A percentile compares a stretch with the other conserved stretches of the same genome.
Conservation (phyloP, 2,329 filamentous ascomycete species). For the Phyllachora maydis region DNA sequence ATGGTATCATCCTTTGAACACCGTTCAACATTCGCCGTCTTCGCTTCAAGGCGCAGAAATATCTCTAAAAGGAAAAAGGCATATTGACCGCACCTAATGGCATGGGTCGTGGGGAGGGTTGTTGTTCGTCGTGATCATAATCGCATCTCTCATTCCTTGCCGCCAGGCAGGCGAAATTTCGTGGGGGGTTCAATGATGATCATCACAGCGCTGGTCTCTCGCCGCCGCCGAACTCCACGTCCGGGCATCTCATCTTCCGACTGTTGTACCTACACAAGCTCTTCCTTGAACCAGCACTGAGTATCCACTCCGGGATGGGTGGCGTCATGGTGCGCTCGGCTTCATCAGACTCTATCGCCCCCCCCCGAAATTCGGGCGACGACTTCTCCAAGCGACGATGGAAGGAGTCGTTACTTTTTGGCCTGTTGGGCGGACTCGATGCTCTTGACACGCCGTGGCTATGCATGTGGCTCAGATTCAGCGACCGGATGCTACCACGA, state of each 20-base stretch:
- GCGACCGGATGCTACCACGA: slow-evolving; percentile 24
- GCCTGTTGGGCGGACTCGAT: slow-evolving; percentile 25
- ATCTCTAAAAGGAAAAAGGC: no score
- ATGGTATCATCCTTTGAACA: no score
- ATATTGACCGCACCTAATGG: no score
- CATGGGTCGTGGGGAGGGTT: no score
- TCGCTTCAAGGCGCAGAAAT: no score
- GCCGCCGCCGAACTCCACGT: no score
- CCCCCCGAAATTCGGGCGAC: slow-evolving; percentile 1
- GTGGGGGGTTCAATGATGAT: slow-evolving; percentile 1
- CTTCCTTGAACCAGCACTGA: slow-evolving; percentile 27
- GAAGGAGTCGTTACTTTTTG: slow-evolving; percentile 28
- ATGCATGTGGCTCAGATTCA: slow-evolving; percentile 28
- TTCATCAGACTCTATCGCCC: slow-evolving; percentile 5
- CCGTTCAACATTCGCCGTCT: no score
- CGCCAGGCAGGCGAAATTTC: not conserved
- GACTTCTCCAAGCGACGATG: slow-evolving; percentile 4
- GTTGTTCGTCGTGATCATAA: no score
- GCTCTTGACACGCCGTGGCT: slow-evolving; percentile 30
- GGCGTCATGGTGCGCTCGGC: slow-evolving; percentile 30
- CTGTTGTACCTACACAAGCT: slow-evolving; percentile 25
- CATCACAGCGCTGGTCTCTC: slow-evolving; percentile 6
- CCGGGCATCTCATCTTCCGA: no score
- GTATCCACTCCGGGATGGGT: slow-evolving; percentile 39
- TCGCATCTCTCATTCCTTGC: no score